phyloP scores from a whole-genome alignment of 2,329 filamentous ascomycete genomes.

The Monilinia vaccinii-corymbosi region DNA sequence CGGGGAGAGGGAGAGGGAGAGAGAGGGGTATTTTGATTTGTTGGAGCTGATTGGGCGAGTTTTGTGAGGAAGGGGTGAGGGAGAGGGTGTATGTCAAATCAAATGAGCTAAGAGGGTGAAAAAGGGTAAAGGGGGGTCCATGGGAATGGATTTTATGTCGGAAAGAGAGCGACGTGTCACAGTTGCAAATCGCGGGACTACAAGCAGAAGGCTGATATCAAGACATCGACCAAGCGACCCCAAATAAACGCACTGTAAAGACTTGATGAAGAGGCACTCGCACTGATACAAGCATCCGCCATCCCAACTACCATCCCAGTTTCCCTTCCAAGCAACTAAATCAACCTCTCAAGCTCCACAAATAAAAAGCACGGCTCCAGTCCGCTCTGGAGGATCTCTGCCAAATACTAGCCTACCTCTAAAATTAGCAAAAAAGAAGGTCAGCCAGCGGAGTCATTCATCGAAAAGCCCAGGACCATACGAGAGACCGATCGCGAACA shows the following conservation, averaged over 20 bases:
- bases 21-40: slow-evolving; percentile 55
- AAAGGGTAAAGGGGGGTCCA: too few species aligned
- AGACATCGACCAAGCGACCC: background rate
- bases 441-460: too few species aligned
- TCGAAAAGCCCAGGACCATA: background rate
- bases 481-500: too few species aligned
- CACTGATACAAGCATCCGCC: background rate
- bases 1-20: slow-evolving; percentile 32
- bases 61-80: slow-evolving; percentile 16
- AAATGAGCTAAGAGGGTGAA: too few species aligned
- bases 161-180: too few species aligned
- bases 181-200: background rate
- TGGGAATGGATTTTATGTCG: too few species aligned
- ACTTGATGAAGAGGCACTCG: background rate
- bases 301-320: background rate
- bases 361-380: background rate
- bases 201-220: background rate
- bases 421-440: too few species aligned
- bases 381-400: too few species aligned
- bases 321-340: background rate
- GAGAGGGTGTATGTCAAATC: background rate
- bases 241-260: background rate
- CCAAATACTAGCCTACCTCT: background rate
- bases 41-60: slow-evolving; percentile 54
- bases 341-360: background rate